Conservation (phyloP, 352 stramenopile species). For the Globisporangium nagaii region DNA sequence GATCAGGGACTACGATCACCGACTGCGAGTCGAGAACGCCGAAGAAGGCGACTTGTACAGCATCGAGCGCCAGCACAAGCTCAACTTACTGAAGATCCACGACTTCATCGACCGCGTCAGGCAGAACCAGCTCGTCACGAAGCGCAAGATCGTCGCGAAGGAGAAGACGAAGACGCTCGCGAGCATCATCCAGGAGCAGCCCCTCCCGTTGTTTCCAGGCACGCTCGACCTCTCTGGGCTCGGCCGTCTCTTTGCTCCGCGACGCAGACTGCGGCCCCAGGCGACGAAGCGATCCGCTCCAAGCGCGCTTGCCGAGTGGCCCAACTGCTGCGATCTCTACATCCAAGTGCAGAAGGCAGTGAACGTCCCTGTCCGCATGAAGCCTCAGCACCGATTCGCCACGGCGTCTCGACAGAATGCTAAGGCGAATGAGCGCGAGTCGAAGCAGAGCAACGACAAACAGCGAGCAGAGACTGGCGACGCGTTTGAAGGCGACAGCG, state of each 20-base stretch:
- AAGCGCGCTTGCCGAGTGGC: constrained; percentile 39
- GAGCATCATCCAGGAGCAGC: constrained; percentile 81
- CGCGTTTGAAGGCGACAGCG: background rate
- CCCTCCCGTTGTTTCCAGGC: constrained; percentile 69
- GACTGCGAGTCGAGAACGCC: constrained; percentile 35
- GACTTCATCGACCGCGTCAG: constrained; percentile 62
- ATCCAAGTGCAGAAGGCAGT: constrained; percentile 76
- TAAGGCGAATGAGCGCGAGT: background rate
- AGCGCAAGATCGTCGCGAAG: constrained; percentile 2
- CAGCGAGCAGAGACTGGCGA: background rate
- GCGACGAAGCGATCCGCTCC: constrained; percentile 17
- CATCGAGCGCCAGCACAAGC: constrained; percentile 39
- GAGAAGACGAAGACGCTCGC: constrained; percentile 29
- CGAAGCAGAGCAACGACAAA: background rate
- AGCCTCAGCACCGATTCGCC: constrained; percentile 7
- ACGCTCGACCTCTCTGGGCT: constrained; percentile 60
- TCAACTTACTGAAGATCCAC: constrained; percentile 44
- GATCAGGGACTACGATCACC: constrained; percentile 48
- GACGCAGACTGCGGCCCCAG: constrained; percentile 44
- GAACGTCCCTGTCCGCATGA: constrained; percentile 67
- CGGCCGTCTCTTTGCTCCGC: constrained; percentile 43
- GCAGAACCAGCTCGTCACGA: constrained; percentile 19
- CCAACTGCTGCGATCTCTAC: constrained; percentile 65
- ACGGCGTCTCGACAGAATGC: constrained; percentile 3
- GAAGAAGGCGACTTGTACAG: constrained; percentile 26